phyloP scores from a whole-genome alignment of 805 yeast species.

The Torulaspora franciscae region DNA sequence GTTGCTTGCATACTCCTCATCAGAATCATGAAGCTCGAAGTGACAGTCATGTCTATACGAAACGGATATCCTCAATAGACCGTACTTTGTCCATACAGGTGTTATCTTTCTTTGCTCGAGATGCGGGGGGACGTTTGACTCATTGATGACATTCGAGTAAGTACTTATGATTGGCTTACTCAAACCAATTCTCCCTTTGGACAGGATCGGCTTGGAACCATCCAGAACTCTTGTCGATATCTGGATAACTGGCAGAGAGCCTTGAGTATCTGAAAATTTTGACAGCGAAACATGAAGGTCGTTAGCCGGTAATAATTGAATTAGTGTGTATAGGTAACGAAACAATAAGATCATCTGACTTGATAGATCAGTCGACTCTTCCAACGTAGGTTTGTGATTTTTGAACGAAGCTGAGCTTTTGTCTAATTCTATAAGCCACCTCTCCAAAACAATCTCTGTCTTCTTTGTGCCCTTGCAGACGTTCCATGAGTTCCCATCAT shows the following conservation, averaged over 20 bases:
- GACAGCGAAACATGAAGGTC: slow-evolving; percentile 46
- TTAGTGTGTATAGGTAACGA: slow-evolving; percentile 63
- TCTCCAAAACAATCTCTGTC: slow-evolving; percentile 83
- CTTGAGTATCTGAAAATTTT: slow-evolving; percentile 35
- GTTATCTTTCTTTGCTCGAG: slow-evolving; percentile 57
- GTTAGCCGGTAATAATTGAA: slow-evolving; percentile 68
- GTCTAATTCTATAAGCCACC: slow-evolving; percentile 88
- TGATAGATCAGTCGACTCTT: slow-evolving; percentile 63
- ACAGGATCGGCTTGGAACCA: slow-evolving; percentile 71
- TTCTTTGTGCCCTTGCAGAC: slow-evolving; percentile 60
- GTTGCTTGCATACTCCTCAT: slow-evolving; percentile 7
- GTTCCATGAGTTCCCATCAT: slow-evolving; percentile 48
- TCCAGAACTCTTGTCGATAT: slow-evolving; percentile 62
- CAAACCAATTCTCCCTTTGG: slow-evolving; percentile 81
- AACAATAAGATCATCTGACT: slow-evolving; percentile 70
- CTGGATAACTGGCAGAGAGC: slow-evolving; percentile 35
- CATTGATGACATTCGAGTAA: slow-evolving; percentile 33
- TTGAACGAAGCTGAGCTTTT: slow-evolving; percentile 33
- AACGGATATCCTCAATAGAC: slow-evolving; percentile 67
- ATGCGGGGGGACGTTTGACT: slow-evolving; percentile 43
- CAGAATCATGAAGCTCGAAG: slow-evolving; percentile 44
- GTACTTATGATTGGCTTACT: slow-evolving; percentile 55
- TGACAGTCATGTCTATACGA: slow-evolving; percentile 70
- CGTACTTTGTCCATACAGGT: slow-evolving; percentile 71
- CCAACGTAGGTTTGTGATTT: slow-evolving; percentile 30